A percentile compares a stretch with the other conserved stretches of the same genome.
phyloP scores from a whole-genome alignment of 352 stramenopile species.

The Phytopythium oedochilum region DNA sequence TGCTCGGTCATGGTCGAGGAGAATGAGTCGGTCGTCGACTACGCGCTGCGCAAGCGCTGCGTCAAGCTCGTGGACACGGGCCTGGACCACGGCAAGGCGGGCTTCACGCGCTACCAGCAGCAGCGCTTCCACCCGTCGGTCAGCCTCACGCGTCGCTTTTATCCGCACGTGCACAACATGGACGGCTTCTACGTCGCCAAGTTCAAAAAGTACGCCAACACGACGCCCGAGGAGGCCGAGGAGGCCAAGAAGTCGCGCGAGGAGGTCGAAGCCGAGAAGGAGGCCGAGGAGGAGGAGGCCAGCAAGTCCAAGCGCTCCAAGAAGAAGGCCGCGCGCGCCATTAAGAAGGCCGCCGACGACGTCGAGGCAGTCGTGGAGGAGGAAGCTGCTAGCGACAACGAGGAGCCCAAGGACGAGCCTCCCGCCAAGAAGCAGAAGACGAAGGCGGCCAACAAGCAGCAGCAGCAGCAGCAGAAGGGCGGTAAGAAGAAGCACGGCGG shows the following conservation, averaged over 20 bases:
- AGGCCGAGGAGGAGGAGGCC: conserved; percentile 68
- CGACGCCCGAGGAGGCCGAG: conserved; percentile 68
- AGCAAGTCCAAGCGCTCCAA: conserved; percentile 79
- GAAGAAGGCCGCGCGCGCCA: conserved; percentile 68
- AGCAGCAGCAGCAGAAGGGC: neutral
- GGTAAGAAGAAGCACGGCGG: conserved; percentile 7
- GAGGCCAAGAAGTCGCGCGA: conserved; percentile 72
- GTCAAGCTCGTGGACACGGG: conserved; percentile 98
- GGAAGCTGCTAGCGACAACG: conserved; percentile 46
- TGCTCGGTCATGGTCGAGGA: conserved; percentile 94
- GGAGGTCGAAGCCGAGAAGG: conserved; percentile 23
- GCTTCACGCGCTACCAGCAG: conserved; percentile 93
- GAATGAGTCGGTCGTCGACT: conserved; percentile 98
- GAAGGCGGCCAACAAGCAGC: conserved; percentile 9
- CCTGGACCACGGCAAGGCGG: conserved; percentile 95
- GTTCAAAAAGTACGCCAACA: conserved; percentile 98
- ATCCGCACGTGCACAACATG: conserved; percentile 99
- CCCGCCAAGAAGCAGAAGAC: conserved; percentile 20
- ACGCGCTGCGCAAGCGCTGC: conserved; percentile 97
- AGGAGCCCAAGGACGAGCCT: conserved; percentile 12
- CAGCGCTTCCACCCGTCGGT: conserved; percentile 98
- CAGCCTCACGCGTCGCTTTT: conserved; percentile 95
- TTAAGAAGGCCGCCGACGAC: conserved; percentile 67
- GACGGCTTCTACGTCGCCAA: conserved; percentile 99
- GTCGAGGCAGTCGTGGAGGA: conserved; percentile 62